A percentile compares a stretch with the other conserved stretches of the same genome.
These are phyloP conservation scores for Pleurozium schreberi DNA, from an alignment of 225 moss, liverwort and hornwort species.

Conservation along the genomic window DNA sequence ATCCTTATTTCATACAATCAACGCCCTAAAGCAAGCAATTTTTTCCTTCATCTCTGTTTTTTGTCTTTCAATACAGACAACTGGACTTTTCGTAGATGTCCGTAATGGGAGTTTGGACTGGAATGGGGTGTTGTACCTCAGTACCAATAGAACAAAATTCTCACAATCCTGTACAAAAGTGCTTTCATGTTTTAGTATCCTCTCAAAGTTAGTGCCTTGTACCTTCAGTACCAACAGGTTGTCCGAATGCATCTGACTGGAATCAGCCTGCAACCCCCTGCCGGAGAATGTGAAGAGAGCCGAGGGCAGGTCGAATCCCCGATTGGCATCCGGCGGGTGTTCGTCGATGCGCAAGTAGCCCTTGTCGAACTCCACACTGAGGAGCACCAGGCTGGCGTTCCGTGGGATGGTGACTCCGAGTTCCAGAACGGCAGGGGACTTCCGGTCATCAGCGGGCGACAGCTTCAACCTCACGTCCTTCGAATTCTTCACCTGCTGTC, in stretches of 20 bases:
- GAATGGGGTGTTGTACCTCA: neutral
- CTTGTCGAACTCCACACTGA: slow-evolving; percentile 81
- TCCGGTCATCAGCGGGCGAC: slow-evolving; percentile 75
- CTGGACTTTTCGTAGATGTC: neutral
- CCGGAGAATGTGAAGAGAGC: slow-evolving; percentile 63
- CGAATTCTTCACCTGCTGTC: slow-evolving; percentile 10
- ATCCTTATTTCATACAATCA: neutral
- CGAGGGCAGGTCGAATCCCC: slow-evolving; percentile 85
- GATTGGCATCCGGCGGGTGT: slow-evolving; percentile 94
- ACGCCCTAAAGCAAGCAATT: neutral
- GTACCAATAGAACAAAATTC: neutral
- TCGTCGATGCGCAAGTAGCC: slow-evolving; percentile 95
- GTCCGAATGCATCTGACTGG: slow-evolving; percentile 50
- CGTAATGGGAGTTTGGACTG: no score
- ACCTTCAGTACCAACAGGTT: slow-evolving; percentile 37
- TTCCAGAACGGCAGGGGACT: slow-evolving; percentile 66
- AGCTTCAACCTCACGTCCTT: slow-evolving; percentile 35
- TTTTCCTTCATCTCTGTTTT: neutral
- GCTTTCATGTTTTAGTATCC: neutral
- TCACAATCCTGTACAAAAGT: neutral
- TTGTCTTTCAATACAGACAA: neutral
- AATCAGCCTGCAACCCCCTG: slow-evolving; percentile 2
- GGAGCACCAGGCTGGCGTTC: slow-evolving; percentile 36
- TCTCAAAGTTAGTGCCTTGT: neutral
- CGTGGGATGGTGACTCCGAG: slow-evolving; percentile 43